Evolutionary conservation across 169 alveolate species (phyloP), one percentile per base, ranked within the genome.

Genomic region (Pseudocohnilembus persalinus): DNA sequence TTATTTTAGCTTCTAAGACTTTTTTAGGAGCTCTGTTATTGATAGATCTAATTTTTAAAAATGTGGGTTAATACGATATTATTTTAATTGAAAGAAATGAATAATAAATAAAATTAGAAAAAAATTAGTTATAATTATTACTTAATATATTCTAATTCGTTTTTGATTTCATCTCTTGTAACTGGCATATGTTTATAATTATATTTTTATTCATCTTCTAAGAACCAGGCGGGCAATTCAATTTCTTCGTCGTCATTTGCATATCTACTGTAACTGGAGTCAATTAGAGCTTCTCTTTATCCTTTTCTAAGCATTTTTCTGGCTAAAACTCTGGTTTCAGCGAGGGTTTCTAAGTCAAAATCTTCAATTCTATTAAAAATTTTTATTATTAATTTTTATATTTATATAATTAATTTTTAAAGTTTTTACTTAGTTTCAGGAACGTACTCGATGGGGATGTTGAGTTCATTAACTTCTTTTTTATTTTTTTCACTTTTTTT

Each of bases 161-260:
- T 98, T 81, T 89, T 88, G 94, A 98, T 93, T 90, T 97, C 95
- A 76, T 98, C 99, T 93, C 98, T 98, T 74, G 99, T 97, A 31
- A 99, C 93, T 1, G 99, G 99, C 34, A 97, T 93, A 89, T 97
- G 97, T 0, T 98, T 98, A 84, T 91, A 95, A 88, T 96, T 96
- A 92, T 96, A 98, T 85, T 89, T 93, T 88, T 96, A 92, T 93
- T 99, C 99, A 78, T 99, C 99, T 76, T 98, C 99, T 27, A 88
- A 88, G 89, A 99, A 99, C 99, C 99, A 99, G 29, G 93, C 88
- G 68, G 99, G 99, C 26, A 99, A 92, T 32, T n/a, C n/a, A n/a
- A 88, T 95, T 28, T 83, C 93, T 31, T 91, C 86, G 77, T 96
- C 97, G 77, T 96, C 97, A 83, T 88, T 90, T 27, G 96, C 94